Evolutionary conservation across 495 filamentous ascomycete genomes (phyloP), one percentile per base, ranked within the genome.

Genomic region (Aspergillus indologenus): DNA sequence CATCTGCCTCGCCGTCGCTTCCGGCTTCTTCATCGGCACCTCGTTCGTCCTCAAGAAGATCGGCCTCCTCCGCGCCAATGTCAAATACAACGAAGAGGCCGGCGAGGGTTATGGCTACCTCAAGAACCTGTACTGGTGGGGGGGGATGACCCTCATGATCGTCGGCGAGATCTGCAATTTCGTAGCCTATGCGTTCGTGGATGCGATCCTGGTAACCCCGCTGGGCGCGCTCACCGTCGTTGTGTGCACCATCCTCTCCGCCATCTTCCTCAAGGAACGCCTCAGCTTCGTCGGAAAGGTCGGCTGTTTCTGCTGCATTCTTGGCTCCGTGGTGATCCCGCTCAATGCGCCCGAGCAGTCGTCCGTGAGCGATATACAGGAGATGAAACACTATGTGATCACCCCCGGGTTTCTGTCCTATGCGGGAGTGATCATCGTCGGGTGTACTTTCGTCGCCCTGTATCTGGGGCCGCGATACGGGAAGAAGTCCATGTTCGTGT

Each of bases 31-130:
- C 71, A 98, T 98, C 68, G 95, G 94, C 14, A 81, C 89, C 12
- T 98, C 94, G 1, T 98, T 98, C 67, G 92, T 98, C 45, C 69
- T 98, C 59, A 98, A 98, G 75, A 98, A 98, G 78, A 80, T 87
- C 53, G 94, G 94, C 0, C 71, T 98, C 59, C 80, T 98, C 46
- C 92, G 83, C 65, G 94, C 94, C 46, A 98, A 98, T 71, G 83
- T 90, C 62, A 98, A 98, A 75, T 97, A 97, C 73, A 89, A 95
- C 66, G 93, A 97, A 70, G 91, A 92, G 62, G 92, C 92, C 2
- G 94, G 94, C 51, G 93, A 98, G 71, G 94, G 94, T 31, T 98
- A 98, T 70, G 95, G 94, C 59, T 98, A 98, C 71, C 83, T 98
- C 65, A 96, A 95, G 81, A 98, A 98, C 69, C 75, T 80, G 19